Percentiles rank a stretch among this genome's conserved stretches.
Conservation (phyloP, 75 land plant genomes). For the Chamaecyparis obtusa region DNA sequence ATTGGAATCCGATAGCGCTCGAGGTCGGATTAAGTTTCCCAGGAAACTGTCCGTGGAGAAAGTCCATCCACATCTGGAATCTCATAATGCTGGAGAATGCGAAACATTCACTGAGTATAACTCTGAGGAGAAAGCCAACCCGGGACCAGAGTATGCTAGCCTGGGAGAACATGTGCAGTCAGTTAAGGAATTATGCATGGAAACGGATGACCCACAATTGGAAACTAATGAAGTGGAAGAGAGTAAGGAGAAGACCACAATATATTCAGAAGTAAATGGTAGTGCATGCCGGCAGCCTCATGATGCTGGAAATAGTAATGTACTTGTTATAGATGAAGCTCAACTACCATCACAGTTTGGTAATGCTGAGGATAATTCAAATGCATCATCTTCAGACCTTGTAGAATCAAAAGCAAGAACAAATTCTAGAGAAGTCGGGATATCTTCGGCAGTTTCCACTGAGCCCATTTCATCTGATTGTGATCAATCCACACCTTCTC, state of each 20-base stretch:
- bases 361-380: neutral
- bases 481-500: neutral
- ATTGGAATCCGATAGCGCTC: neutral
- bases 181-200: neutral
- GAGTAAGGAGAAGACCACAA: neutral
- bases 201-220: neutral
- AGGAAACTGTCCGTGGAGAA: slow-evolving; percentile 8
- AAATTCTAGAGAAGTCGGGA: neutral
- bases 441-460: neutral
- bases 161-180: neutral
- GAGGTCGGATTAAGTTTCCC: neutral
- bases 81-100: neutral
- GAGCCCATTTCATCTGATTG: neutral
- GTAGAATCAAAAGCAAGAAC: neutral
- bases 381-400: neutral
- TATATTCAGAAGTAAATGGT: neutral
- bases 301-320: neutral
- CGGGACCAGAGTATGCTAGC: neutral
- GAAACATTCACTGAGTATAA: neutral
- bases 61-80: slow-evolving; percentile 12
- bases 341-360: neutral
- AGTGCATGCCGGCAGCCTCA: neutral
- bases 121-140: neutral
- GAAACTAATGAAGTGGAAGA: neutral
- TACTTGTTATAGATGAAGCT: neutral